Base-by-base conservation (phyloP, 164 flowering plant species). In the Echeveria elegans region DNA sequence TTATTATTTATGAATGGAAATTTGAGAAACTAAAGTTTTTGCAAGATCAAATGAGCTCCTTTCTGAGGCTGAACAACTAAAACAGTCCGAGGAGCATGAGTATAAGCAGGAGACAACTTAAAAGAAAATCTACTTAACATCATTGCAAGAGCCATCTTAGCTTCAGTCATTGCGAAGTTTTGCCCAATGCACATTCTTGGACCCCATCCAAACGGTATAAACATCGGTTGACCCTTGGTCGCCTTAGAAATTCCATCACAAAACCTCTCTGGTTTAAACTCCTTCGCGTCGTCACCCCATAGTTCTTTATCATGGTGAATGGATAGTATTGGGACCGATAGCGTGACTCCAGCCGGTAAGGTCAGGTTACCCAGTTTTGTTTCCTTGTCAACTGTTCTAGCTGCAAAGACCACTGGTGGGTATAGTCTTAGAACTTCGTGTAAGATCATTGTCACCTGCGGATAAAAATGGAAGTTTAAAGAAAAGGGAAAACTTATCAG, bases 191-290 rank as follows among this genome's bases (percentile, higher is more conserved):
- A 77, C 10, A 67, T 68, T 68, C 69, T 72, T 28, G 80, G 78
- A 14, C 78, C 82, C 77, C 73, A 71, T 28, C 77, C 76, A 24
- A 79, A 79, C 16, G 80, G 82, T 40, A 70, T 64, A 62, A 72
- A 73, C 19, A 77, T 73, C 2, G 41, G 19, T n/a, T 76, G 79
- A 23, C 76, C 69, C 69, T 72, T 82, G 0, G 73, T 36, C 5
- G 84, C 88, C 66, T 73, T 80, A 14, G 76, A 72, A 69, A 79
- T 64, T 71, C 84, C 85, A 74, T 75, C 77, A n/a, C 80, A 66
- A 72, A 84, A 84, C 69, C 84, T 78, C 69, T 74, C 80, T 40
- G 84, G 88, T 15, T 79, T 82, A 61, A 84, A 84, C 66, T 84
- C 80, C 14, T 72, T 67, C 23, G 73, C 81, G 63, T 81, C 82